A percentile compares a stretch with the other conserved stretches of the same genome.
phyloP scores from a whole-genome alignment of 352 stramenopile species.

The Phytophthora ohioensis region DNA sequence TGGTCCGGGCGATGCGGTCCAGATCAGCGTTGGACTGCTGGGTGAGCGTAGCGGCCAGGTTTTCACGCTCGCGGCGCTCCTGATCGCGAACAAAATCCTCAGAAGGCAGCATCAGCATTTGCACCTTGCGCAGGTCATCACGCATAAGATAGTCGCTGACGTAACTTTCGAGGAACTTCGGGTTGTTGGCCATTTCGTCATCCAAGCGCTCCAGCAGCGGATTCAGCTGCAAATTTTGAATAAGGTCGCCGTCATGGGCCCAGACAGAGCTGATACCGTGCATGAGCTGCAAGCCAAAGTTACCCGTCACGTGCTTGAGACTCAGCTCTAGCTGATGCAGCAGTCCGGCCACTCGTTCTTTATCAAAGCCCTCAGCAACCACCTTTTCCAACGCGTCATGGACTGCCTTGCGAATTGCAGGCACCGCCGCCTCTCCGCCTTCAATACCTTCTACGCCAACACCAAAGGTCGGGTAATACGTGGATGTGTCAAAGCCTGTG shows the following conservation, averaged over 20 bases:
- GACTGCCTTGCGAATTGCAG: slow-evolving; percentile 69
- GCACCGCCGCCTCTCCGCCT: slow-evolving; percentile 53
- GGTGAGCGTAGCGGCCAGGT: slow-evolving; percentile 53
- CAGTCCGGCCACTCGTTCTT: slow-evolving; percentile 73
- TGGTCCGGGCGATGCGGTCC: slow-evolving; percentile 57
- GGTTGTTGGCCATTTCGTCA: slow-evolving; percentile 66
- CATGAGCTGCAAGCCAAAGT: slow-evolving; percentile 86
- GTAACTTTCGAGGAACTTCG: slow-evolving; percentile 73
- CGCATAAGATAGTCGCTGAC: slow-evolving; percentile 63
- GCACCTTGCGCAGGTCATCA: slow-evolving; percentile 59
- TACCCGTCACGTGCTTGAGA: slow-evolving; percentile 85
- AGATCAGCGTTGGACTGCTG: slow-evolving; percentile 63
- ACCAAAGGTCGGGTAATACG: slow-evolving; percentile 81
- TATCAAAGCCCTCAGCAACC: slow-evolving; percentile 74
- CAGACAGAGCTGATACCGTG: slow-evolving; percentile 76
- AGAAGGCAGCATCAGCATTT: slow-evolving; percentile 80
- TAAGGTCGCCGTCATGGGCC: slow-evolving; percentile 71
- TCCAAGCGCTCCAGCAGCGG: slow-evolving; percentile 66
- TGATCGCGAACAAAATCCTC: slow-evolving; percentile 68
- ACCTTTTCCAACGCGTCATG: slow-evolving; percentile 62
- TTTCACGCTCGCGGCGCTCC: slow-evolving; percentile 56
- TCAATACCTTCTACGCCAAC: slow-evolving; percentile 80
- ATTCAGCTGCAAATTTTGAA: slow-evolving; percentile 77
- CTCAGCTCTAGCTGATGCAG: slow-evolving; percentile 86
- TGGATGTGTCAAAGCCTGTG: slow-evolving; percentile 85